phyloP scores from a whole-genome alignment of 202 grass and related monocot genomes.

The Cymbopogon flexuosus region DNA sequence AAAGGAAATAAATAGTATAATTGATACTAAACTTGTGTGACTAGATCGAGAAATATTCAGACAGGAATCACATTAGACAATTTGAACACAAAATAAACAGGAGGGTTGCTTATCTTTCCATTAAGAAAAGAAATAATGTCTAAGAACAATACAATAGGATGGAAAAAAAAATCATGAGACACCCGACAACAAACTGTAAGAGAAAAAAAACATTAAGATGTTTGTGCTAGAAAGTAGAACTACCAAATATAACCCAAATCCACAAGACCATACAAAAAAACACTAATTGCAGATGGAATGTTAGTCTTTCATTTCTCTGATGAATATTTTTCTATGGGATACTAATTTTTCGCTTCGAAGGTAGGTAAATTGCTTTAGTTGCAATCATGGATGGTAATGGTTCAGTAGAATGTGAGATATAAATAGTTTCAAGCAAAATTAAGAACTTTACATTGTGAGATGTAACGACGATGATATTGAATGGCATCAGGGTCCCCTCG shows the following conservation, averaged over 20 bases:
- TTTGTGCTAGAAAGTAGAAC: neutral
- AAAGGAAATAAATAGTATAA: neutral
- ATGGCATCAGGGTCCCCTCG: slow-evolving; percentile 34
- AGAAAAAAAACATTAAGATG: neutral
- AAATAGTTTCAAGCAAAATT: neutral
- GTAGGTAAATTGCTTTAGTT: neutral
- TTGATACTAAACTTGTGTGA: neutral
- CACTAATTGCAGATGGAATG: neutral
- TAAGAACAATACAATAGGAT: neutral
- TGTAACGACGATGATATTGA: slow-evolving; percentile 53
- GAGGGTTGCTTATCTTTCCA: neutral
- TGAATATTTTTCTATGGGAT: neutral
- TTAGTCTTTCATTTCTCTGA: neutral
- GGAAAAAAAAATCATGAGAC: neutral
- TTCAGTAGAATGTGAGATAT: neutral
- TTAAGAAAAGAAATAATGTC: neutral
- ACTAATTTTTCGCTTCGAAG: neutral
- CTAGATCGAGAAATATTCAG: neutral
- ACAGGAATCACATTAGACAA: neutral
- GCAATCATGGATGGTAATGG: neutral
- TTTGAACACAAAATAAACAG: neutral
- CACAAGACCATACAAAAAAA: neutral
- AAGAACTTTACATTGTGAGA: slow-evolving; percentile 48
- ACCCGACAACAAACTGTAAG: too few relatives aligned
- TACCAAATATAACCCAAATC: neutral